phyloP scores from a whole-genome alignment of 495 filamentous ascomycete genomes.

The Chlorociboria aeruginascens region DNA sequence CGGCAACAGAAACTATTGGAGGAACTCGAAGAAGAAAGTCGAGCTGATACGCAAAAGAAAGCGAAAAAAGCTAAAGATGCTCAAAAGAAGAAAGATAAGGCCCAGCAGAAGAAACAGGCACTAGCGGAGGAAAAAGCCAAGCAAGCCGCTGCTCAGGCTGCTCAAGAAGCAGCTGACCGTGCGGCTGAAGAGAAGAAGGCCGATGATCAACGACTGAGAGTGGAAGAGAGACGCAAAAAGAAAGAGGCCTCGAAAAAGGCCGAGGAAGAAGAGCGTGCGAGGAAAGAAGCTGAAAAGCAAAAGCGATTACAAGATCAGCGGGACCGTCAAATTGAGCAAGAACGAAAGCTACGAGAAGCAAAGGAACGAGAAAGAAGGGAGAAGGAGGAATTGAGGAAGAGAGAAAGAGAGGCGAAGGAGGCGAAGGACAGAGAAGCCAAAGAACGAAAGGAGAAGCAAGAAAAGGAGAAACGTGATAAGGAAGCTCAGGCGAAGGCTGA shows the following conservation, averaged over 20 bases:
- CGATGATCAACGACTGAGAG: slow-evolving; percentile 67
- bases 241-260: slow-evolving; percentile 86
- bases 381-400: slow-evolving; percentile 47
- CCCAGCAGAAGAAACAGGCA: slow-evolving; percentile 67
- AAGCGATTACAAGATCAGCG: slow-evolving; percentile 69
- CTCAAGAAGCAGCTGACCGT: slow-evolving; percentile 69
- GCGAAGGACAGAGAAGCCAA: slow-evolving; percentile 54
- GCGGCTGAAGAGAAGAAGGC: slow-evolving; percentile 67
- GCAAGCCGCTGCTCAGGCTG: slow-evolving; percentile 78
- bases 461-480: slow-evolving; percentile 44
- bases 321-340: slow-evolving; percentile 64
- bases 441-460: slow-evolving; percentile 55
- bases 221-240: slow-evolving; percentile 84
- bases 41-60: slow-evolving; percentile 61
- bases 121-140: slow-evolving; percentile 83
- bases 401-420: slow-evolving; percentile 38
- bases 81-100: slow-evolving; percentile 85
- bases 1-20: slow-evolving; percentile 84
- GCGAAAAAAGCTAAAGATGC: slow-evolving; percentile 91
- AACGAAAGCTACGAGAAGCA: slow-evolving; percentile 61
- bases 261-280: slow-evolving; percentile 72
- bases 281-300: slow-evolving; percentile 70
- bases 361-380: slow-evolving; percentile 59
- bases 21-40: slow-evolving; percentile 77
- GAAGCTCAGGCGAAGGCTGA: slow-evolving; percentile 37